Percentiles rank a stretch among this genome's conserved stretches.
Conservation (phyloP, 2,329 filamentous ascomycete species). For the Colletotrichum liriopes region DNA sequence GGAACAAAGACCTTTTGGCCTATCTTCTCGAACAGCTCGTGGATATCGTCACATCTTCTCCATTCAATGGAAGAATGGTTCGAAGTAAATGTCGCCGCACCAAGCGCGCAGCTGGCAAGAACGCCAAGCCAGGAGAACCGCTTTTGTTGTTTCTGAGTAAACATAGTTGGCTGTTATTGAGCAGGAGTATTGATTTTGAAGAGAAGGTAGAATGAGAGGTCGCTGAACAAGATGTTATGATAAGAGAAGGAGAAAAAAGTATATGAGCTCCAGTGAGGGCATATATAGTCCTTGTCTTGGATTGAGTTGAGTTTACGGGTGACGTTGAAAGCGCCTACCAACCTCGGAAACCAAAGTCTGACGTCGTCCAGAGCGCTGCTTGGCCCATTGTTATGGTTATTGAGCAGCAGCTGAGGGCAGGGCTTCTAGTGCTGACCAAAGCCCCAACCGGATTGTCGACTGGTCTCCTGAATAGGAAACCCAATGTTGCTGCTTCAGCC, state of each 20-base stretch:
- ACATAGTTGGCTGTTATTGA: background rate
- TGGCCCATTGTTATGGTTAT: background rate
- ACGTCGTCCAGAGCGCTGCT: background rate
- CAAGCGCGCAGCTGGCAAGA: background rate
- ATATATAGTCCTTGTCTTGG: background rate
- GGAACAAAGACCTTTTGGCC: slow-evolving; percentile 29
- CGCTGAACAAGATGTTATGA: background rate
- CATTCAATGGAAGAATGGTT: background rate
- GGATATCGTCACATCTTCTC: background rate
- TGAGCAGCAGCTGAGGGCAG: too few relatives aligned
- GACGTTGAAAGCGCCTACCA: background rate
- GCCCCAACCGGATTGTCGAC: background rate
- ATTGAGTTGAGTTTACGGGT: background rate
- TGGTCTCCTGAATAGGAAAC: background rate
- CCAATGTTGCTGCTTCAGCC: background rate
- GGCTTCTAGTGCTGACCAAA: background rate
- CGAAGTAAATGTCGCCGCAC: background rate
- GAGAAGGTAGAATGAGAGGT: background rate
- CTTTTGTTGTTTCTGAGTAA: background rate
- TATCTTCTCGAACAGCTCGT: background rate
- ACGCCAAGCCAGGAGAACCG: background rate
- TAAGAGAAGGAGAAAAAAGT: background rate
- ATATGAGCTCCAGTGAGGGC: too few relatives aligned
- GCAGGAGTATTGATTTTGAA: too few relatives aligned
- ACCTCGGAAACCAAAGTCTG: background rate